A percentile compares a stretch with the other conserved stretches of the same genome.
phyloP scores from a whole-genome alignment of 768 basidiomycete genomes.

The Rhodotorula kratochvilovae region DNA sequence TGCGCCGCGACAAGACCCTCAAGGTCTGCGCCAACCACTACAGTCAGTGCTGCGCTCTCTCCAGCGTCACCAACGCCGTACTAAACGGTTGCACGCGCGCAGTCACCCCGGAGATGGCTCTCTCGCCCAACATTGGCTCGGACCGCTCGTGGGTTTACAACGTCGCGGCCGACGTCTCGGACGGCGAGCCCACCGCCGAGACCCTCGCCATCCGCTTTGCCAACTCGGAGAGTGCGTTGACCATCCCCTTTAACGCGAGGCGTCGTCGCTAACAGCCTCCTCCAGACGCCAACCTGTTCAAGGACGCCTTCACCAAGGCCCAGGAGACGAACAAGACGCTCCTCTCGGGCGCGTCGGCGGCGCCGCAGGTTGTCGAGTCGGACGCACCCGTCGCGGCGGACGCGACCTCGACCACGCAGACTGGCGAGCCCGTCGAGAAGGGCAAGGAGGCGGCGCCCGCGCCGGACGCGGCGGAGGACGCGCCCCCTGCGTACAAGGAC shows the following conservation, averaged over 20 bases:
- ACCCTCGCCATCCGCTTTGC: slow-evolving; percentile 98
- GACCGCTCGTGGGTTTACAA: slow-evolving; percentile 93
- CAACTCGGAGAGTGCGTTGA: slow-evolving; percentile 81
- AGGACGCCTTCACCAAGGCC: slow-evolving; percentile 60
- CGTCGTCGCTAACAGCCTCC: neutral
- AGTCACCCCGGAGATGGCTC: slow-evolving; percentile 86
- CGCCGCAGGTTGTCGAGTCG: slow-evolving; percentile 40
- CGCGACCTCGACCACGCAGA: slow-evolving; percentile 27
- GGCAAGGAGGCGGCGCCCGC: slow-evolving; percentile 29
- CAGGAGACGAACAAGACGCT: slow-evolving; percentile 9
- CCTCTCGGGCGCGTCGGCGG: slow-evolving; percentile 65
- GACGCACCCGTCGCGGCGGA: slow-evolving; percentile 44
- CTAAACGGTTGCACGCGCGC: neutral
- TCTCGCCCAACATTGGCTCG: slow-evolving; percentile 96
- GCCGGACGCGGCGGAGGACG: slow-evolving; percentile 16
- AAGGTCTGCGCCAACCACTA: slow-evolving; percentile 99
- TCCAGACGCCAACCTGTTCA: slow-evolving; percentile 79
- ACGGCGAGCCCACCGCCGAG: slow-evolving; percentile 80
- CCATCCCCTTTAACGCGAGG: neutral
- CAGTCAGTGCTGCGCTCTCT: slow-evolving; percentile 56
- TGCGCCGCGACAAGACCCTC: slow-evolving; percentile 99
- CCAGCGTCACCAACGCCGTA: neutral
- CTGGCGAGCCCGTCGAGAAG: slow-evolving; percentile 33
- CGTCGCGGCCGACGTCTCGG: slow-evolving; percentile 88
- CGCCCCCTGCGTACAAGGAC: slow-evolving; percentile 22